A percentile compares a stretch with the other conserved stretches of the same genome.
phyloP scores from a whole-genome alignment of 768 basidiomycete species.

The Leccinum broughii region DNA sequence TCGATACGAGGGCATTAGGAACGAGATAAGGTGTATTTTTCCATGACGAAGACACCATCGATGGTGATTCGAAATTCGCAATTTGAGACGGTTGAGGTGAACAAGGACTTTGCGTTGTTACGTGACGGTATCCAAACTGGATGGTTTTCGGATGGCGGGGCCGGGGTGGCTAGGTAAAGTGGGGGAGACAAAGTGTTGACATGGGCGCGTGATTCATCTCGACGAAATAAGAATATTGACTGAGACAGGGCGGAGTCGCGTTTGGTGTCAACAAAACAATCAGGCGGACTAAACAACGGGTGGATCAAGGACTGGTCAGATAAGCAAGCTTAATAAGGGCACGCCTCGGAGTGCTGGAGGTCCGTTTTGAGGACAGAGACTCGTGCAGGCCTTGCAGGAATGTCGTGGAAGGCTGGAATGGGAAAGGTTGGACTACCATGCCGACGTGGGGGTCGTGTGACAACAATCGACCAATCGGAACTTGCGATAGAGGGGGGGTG shows the following conservation, averaged over 20 bases:
- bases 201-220: no score
- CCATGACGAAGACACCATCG: not conserved
- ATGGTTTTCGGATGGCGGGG: no score
- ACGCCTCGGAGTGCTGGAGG: not conserved
- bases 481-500: constrained; percentile 1
- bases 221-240: no score
- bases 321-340: constrained; percentile 13
- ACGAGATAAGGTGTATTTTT: not conserved
- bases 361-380: not conserved
- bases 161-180: no score
- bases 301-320: not conserved
- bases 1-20: not conserved
- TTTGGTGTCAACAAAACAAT: no score
- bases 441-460: constrained; percentile 17
- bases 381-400: not conserved
- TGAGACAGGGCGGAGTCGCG: no score
- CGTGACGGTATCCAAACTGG: no score
- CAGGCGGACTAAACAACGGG: no score
- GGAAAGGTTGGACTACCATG: not conserved
- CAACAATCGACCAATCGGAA: constrained; percentile 23
- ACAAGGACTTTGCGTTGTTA: no score
- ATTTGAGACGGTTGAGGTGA: no score
- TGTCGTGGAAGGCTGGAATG: not conserved
- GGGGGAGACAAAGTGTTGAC: no score
- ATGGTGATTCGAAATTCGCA: no score